A percentile compares a stretch with the other conserved stretches of the same genome.
Conservation (phyloP, 345 rosid genomes). For the Brassica incana region DNA sequence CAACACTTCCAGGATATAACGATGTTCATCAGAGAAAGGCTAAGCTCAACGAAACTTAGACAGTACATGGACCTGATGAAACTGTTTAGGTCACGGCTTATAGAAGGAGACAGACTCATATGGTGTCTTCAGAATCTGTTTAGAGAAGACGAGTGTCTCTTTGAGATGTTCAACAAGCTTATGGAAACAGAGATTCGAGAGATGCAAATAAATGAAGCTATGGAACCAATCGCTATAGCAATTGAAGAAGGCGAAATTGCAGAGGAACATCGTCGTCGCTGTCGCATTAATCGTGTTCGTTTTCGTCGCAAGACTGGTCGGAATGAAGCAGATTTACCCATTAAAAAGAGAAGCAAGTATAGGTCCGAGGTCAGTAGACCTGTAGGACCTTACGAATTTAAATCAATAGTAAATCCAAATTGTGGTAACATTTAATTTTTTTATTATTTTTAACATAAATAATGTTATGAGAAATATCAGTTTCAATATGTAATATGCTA, state of each 20-base stretch:
- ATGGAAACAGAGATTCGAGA: conserved; percentile 13
- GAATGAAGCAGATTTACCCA: neutral
- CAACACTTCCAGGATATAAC: neutral
- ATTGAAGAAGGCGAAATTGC: neutral
- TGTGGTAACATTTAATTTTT: neutral
- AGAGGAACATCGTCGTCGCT: neutral
- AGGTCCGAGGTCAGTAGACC: neutral
- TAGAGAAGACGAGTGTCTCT: neutral
- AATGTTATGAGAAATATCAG: neutral
- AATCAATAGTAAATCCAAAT: neutral
- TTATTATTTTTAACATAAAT: too few species aligned
- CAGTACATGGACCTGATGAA: neutral
- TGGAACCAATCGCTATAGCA: neutral
- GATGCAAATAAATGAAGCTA: neutral
- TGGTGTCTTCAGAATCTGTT: neutral
- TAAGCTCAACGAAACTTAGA: neutral
- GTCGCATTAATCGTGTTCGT: neutral
- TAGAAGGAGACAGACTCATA: neutral
- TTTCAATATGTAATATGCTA: neutral
- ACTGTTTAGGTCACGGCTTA: neutral
- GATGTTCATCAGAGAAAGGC: neutral
- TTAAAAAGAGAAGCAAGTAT: conserved; percentile 2
- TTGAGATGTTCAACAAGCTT: neutral
- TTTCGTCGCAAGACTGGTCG: neutral
- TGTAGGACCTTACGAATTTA: neutral